Evolutionary conservation across 306 rosid genomes (phyloP).

Genomic region (Lathyrus sativus): DNA sequence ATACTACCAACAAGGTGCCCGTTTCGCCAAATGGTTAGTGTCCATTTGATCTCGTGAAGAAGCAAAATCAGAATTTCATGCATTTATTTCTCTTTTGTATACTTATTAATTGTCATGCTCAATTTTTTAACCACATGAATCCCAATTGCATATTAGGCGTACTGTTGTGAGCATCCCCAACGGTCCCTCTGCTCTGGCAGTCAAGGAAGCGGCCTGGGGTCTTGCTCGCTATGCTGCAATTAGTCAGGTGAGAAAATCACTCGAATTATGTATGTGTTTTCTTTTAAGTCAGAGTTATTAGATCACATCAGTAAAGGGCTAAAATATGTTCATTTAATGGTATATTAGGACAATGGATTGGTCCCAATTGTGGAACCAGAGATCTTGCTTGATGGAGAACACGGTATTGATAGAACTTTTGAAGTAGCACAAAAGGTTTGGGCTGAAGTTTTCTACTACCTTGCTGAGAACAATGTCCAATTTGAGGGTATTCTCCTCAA

Average conservation of each 20-base stretch:
- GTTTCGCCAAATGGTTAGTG: constrained; percentile 75
- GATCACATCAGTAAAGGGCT: background rate
- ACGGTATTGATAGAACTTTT: constrained; percentile 77
- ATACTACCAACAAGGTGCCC: constrained; percentile 88
- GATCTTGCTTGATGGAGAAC: constrained; percentile 96
- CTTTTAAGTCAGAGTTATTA: background rate
- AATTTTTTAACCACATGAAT: background rate
- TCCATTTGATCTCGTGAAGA: background rate
- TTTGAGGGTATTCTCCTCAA: constrained; percentile 95
- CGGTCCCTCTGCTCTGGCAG: constrained; percentile 96
- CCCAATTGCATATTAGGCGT: constrained; percentile 50
- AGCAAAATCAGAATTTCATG: background rate
- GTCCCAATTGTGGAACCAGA: constrained; percentile 97
- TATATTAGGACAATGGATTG: constrained; percentile 41
- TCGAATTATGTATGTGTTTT: background rate
- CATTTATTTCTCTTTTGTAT: background rate
- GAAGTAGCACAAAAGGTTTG: constrained; percentile 87
- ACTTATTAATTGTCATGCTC: background rate
- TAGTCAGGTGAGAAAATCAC: constrained; percentile 63
- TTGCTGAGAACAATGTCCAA: constrained; percentile 84
- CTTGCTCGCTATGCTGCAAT: constrained; percentile 97
- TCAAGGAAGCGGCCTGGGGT: constrained; percentile 66
- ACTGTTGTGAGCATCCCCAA: constrained; percentile 93
- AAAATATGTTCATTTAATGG: background rate
- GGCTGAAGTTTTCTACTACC: constrained; percentile 96